Evolutionary conservation across 306 rosid species (phyloP).

Genomic region (Oemleria cerasiformis): DNA sequence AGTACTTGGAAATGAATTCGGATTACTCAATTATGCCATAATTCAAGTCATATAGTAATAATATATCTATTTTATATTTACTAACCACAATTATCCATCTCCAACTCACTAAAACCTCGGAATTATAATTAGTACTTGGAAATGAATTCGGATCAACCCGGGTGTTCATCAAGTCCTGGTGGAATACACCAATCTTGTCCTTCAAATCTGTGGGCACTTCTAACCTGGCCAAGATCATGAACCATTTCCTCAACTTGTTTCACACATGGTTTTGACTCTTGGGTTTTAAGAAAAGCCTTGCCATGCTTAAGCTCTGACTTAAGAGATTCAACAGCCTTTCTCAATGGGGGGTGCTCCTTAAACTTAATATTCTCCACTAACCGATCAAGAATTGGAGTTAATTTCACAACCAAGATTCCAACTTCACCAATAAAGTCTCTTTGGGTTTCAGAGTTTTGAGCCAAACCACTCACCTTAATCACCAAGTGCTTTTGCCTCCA

Average conservation of each 20-base stretch:
- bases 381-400: slow-evolving; percentile 52
- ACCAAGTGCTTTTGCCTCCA: slow-evolving; percentile 40
- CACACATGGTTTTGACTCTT: slow-evolving; percentile 33
- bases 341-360: slow-evolving; percentile 50
- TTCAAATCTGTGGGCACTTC: slow-evolving; percentile 54
- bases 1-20: slow-evolving; percentile 45
- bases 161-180: slow-evolving; percentile 55
- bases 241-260: slow-evolving; percentile 57
- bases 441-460: slow-evolving; percentile 44
- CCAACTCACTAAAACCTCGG: slow-evolving; percentile 42
- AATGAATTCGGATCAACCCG: slow-evolving; percentile 40
- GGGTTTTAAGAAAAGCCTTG: slow-evolving; percentile 37
- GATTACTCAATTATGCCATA: no score
- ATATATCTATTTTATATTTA: no score
- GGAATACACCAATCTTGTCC: slow-evolving; percentile 49
- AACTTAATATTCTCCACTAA: slow-evolving; percentile 39
- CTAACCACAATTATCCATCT: no score
- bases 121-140: slow-evolving; percentile 47
- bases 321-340: slow-evolving; percentile 73
- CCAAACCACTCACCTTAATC: slow-evolving; percentile 49
- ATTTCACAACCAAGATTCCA: slow-evolving; percentile 47
- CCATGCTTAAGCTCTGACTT: slow-evolving; percentile 55
- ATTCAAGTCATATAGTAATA: no score
- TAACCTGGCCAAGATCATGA: slow-evolving; percentile 60
- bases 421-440: slow-evolving; percentile 45